Percentiles rank a stretch among this genome's conserved stretches.
phyloP scores from a whole-genome alignment of 257 asterid species.

The Penstemon davidsonii region DNA sequence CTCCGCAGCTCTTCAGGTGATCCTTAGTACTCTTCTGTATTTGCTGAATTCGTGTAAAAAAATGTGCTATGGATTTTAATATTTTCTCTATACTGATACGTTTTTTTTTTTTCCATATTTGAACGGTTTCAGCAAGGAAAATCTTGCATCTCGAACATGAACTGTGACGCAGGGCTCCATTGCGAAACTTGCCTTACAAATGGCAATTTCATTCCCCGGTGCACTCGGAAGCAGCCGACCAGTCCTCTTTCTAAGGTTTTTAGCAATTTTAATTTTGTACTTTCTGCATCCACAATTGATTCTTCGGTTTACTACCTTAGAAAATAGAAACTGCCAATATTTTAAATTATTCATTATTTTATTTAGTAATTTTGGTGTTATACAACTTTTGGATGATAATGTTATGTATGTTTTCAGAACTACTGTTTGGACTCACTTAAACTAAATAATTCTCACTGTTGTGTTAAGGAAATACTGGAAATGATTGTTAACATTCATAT shows the following conservation, averaged over 20 bases:
- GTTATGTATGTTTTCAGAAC: too few relatives aligned
- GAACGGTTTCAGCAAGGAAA: constrained; percentile 53
- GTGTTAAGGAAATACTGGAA: neutral
- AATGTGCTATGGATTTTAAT: neutral
- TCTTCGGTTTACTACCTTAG: too few relatives aligned
- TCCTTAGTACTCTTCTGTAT: constrained; percentile 10
- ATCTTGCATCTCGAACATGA: constrained; percentile 48
- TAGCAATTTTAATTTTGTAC: neutral
- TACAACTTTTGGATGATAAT: too few relatives aligned
- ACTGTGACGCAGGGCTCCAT: constrained; percentile 72
- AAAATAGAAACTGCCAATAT: too few relatives aligned
- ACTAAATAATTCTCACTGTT: neutral
- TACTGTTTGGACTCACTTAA: too few relatives aligned
- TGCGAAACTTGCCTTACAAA: constrained; percentile 83
- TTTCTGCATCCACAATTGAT: too few relatives aligned
- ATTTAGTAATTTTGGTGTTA: too few relatives aligned
- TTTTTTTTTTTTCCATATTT: neutral
- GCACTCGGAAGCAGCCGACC: constrained; percentile 73
- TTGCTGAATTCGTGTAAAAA: constrained; percentile 9
- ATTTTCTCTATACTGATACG: neutral
- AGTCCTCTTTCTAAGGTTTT: constrained; percentile 77
- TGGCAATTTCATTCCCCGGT: constrained; percentile 70
- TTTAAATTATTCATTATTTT: too few relatives aligned
- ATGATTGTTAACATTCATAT: neutral
- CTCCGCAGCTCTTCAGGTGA: constrained; percentile 64